These are phyloP conservation scores for Phytophthora parvispora DNA, from an alignment of 352 stramenopile genomes.

Conservation along the genomic window DNA sequence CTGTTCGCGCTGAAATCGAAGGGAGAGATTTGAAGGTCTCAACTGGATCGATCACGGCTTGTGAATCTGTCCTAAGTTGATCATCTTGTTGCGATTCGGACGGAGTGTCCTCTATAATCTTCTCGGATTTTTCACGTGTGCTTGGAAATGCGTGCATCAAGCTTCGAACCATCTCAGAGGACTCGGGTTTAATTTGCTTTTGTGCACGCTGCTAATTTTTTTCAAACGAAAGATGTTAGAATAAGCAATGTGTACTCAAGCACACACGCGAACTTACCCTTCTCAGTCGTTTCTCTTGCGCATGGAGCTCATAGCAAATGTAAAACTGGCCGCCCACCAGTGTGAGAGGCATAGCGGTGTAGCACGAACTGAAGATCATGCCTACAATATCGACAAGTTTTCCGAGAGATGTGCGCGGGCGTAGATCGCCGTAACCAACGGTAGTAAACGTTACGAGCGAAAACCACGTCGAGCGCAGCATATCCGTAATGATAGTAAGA, in stretches of 20 bases:
- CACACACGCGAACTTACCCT: slow-evolving; percentile 25
- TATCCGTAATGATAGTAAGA: slow-evolving; percentile 44
- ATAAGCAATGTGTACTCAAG: not conserved
- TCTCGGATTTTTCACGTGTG: not conserved
- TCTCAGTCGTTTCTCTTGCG: slow-evolving; percentile 42
- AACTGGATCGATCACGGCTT: not conserved
- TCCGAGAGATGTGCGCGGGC: slow-evolving; percentile 50
- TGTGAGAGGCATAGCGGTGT: slow-evolving; percentile 72
- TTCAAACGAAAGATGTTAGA: not conserved
- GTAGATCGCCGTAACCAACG: slow-evolving; percentile 61
- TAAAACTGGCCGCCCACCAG: slow-evolving; percentile 71
- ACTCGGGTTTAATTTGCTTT: slow-evolving; percentile 12
- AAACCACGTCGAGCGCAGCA: slow-evolving; percentile 61
- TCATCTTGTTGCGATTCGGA: not conserved
- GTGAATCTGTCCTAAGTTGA: not conserved
- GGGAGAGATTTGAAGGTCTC: not conserved
- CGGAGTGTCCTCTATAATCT: not conserved
- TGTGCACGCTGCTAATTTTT: slow-evolving; percentile 7
- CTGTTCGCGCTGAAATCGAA: not conserved
- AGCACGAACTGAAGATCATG: slow-evolving; percentile 65
- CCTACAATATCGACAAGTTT: slow-evolving; percentile 55
- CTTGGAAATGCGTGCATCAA: slow-evolving; percentile 13
- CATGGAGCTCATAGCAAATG: slow-evolving; percentile 61
- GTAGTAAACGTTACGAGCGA: slow-evolving; percentile 62
- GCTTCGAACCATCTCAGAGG: not conserved